phyloP scores from a whole-genome alignment of 768 basidiomycete species.

The Trametes gibbosa region DNA sequence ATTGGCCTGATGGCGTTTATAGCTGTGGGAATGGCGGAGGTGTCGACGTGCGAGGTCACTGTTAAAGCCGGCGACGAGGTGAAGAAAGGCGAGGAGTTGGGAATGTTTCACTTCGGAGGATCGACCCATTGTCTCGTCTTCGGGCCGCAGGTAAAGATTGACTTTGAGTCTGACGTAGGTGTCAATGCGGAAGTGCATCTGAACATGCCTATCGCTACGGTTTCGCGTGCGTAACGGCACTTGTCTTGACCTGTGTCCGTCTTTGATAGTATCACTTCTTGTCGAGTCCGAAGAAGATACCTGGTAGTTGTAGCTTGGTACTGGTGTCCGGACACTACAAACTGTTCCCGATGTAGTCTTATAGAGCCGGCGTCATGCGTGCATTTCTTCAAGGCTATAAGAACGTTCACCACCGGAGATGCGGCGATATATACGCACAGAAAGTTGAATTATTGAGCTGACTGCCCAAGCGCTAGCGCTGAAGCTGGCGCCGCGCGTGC shows the following conservation, averaged over 20 bases:
- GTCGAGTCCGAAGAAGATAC: too few species aligned
- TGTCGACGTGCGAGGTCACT: conserved; percentile 55
- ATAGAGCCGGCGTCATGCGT: too few species aligned
- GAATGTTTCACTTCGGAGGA: conserved; percentile 66
- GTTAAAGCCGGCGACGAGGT: conserved; percentile 46
- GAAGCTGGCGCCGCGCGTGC: too few species aligned
- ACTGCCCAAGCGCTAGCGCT: too few species aligned
- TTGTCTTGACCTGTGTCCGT: neutral
- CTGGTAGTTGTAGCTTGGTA: too few species aligned
- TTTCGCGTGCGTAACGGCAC: neutral
- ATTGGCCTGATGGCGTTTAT: conserved; percentile 61
- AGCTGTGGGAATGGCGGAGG: conserved; percentile 58
- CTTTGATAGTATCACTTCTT: neutral
- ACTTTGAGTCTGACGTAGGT: neutral
- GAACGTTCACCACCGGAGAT: too few species aligned
- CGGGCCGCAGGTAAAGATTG: conserved; percentile 28
- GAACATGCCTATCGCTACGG: conserved; percentile 13
- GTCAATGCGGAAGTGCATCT: conserved; percentile 10
- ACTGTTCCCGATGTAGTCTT: too few species aligned
- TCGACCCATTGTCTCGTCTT: conserved; percentile 51
- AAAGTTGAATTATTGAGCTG: too few species aligned
- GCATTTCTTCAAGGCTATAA: too few species aligned
- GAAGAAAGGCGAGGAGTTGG: conserved; percentile 53
- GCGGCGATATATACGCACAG: too few species aligned
- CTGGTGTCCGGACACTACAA: too few species aligned